phyloP scores from a whole-genome alignment of 192 early-diverging fungal genomes.

The Phlyctochytrium arcticum region DNA sequence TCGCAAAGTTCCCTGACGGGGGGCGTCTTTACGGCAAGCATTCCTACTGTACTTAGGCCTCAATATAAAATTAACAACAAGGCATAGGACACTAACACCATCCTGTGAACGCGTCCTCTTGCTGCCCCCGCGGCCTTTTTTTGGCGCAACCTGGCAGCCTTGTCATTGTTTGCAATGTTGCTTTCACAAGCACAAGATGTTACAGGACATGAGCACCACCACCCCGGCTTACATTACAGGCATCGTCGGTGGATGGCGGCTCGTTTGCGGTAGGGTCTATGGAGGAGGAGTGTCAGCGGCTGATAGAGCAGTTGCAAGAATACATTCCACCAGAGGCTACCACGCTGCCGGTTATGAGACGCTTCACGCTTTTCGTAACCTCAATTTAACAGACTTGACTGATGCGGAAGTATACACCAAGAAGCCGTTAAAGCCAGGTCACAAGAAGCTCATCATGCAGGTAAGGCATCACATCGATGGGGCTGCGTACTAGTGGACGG shows the following conservation, averaged over 20 bases:
- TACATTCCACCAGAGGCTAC: conserved; percentile 15
- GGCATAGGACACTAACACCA: no score
- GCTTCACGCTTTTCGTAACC: conserved; percentile 8
- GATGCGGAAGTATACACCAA: conserved; percentile 20
- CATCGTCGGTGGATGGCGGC: no score
- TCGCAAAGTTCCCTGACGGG: no score
- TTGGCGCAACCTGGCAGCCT: no score
- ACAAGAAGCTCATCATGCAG: conserved; percentile 28
- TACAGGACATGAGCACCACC: background rate
- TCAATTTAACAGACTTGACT: conserved; percentile 19
- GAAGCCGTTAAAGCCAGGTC: conserved; percentile 19
- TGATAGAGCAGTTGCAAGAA: conserved; percentile 12
- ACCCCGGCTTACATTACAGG: no score
- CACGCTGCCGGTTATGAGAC: conserved; percentile 22
- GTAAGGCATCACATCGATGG: no score
- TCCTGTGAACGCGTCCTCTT: no score
- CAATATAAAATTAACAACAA: no score
- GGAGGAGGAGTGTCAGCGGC: conserved; percentile 1
- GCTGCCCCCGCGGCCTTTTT: no score
- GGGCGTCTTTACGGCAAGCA: no score
- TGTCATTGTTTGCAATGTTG: background rate
- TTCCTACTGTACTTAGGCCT: no score
- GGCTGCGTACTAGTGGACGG: no score
- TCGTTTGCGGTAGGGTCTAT: background rate
- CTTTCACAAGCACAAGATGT: background rate